Evolutionary conservation across 1,284 basidiomycete genomes (phyloP).

Genomic region (Albatrellus sp.): DNA sequence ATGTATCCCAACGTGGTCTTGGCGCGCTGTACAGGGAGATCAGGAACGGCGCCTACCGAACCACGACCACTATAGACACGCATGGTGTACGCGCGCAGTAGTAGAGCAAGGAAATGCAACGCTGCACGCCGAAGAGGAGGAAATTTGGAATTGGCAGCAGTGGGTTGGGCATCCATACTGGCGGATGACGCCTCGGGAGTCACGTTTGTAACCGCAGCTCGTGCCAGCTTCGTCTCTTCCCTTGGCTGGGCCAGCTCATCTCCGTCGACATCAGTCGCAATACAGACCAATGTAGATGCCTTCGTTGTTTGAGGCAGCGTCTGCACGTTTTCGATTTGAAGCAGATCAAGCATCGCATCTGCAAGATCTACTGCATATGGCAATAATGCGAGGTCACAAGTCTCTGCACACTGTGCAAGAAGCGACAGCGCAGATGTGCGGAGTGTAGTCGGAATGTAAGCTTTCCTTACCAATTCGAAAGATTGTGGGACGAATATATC

Average conservation of each 20-base stretch:
- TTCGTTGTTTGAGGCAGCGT: constrained; percentile 10
- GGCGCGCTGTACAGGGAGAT: constrained; percentile 36
- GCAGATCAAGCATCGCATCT: constrained; percentile 61
- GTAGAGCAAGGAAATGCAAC: constrained; percentile 61
- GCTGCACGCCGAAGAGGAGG: constrained; percentile 76
- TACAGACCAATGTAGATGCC: no score
- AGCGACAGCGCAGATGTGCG: constrained; percentile 78
- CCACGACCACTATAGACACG: constrained; percentile 29
- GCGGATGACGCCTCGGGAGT: constrained; percentile 8
- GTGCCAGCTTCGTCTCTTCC: no score
- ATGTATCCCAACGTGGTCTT: constrained; percentile 61
- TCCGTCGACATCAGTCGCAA: no score
- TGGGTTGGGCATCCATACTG: constrained; percentile 43
- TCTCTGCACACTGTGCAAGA: constrained; percentile 61
- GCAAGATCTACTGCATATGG: constrained; percentile 53
- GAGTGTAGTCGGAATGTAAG: constrained; percentile 55
- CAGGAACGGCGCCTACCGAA: constrained; percentile 18
- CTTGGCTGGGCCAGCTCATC: no score
- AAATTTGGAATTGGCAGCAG: constrained; percentile 48
- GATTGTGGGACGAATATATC: constrained; percentile 64
- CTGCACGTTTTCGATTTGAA: constrained; percentile 61
- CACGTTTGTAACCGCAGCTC: no score
- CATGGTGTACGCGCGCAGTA: constrained; percentile 41
- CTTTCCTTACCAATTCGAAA: constrained; percentile 43
- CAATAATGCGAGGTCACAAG: constrained; percentile 48